These are phyloP conservation scores for Bertia moriformis DNA, from an alignment of 2,329 filamentous ascomycete species.

Conservation along the genomic window DNA sequence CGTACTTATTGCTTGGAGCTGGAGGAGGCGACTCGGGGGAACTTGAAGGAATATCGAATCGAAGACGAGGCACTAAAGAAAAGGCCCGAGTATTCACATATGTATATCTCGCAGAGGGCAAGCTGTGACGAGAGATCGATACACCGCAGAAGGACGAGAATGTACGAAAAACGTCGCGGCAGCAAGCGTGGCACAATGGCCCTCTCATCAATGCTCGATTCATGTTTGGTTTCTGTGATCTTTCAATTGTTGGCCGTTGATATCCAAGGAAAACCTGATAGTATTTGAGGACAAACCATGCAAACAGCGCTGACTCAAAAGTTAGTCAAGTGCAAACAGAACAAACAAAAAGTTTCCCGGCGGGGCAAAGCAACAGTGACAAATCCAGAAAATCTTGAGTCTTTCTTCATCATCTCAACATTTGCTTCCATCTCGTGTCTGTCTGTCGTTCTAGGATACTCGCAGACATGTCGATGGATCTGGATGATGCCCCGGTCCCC, in stretches of 20 bases:
- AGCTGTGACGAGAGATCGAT: neutral
- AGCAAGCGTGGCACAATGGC: neutral
- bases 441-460: neutral
- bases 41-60: no score
- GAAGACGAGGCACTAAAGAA: neutral
- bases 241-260: no score
- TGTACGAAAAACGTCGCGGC: neutral
- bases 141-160: no score
- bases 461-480: conserved; percentile 37
- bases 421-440: neutral
- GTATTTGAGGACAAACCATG: neutral
- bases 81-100: neutral
- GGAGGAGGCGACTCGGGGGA: no score
- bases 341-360: neutral
- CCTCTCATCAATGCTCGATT: neutral
- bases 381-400: no score
- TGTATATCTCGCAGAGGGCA: neutral
- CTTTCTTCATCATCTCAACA: neutral
- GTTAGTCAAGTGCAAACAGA: neutral
- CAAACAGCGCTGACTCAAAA: neutral
- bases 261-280: no score
- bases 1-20: neutral
- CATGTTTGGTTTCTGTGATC: no score
- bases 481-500: conserved; percentile 35
- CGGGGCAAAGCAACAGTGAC: neutral